These are phyloP conservation scores for Chloris gayana DNA, from an alignment of 176 grass and related monocot species.

Conservation along the genomic window DNA sequence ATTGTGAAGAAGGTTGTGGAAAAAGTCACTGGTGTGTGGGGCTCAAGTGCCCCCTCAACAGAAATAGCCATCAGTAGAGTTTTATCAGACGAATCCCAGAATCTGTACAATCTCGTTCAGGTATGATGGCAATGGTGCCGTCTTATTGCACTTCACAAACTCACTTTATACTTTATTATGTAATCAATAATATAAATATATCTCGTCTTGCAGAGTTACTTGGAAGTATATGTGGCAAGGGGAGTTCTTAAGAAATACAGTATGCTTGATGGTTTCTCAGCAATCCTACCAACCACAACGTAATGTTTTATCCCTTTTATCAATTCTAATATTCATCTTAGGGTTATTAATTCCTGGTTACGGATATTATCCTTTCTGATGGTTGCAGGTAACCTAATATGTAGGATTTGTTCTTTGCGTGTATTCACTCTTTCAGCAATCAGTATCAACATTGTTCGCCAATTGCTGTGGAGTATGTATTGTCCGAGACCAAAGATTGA, in stretches of 20 bases:
- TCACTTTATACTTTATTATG: not conserved
- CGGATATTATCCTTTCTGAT: not conserved
- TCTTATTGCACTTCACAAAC: not conserved
- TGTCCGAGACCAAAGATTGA: not conserved
- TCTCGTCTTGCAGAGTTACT: conserved; percentile 38
- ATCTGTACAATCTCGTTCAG: conserved; percentile 43
- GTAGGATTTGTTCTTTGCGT: not conserved
- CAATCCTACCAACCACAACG: conserved; percentile 4
- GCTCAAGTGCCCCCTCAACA: conserved; percentile 15
- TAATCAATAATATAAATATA: not conserved
- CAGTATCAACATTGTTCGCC: not conserved
- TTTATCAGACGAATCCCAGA: conserved; percentile 37
- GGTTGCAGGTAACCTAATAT: not conserved
- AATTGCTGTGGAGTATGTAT: not conserved
- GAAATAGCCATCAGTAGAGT: conserved; percentile 19
- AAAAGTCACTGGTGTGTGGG: conserved; percentile 40
- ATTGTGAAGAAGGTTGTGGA: conserved; percentile 47
- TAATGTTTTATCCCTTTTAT: not conserved
- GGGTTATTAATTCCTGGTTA: not conserved
- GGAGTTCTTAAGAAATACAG: conserved; percentile 40
- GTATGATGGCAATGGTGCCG: not conserved
- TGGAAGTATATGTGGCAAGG: conserved; percentile 41
- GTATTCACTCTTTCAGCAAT: not conserved
- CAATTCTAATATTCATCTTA: not conserved
- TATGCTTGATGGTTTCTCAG: not conserved